These are phyloP conservation scores for Penicillium riverlandense DNA, from an alignment of 495 filamentous ascomycete species.

Conservation along the genomic window DNA sequence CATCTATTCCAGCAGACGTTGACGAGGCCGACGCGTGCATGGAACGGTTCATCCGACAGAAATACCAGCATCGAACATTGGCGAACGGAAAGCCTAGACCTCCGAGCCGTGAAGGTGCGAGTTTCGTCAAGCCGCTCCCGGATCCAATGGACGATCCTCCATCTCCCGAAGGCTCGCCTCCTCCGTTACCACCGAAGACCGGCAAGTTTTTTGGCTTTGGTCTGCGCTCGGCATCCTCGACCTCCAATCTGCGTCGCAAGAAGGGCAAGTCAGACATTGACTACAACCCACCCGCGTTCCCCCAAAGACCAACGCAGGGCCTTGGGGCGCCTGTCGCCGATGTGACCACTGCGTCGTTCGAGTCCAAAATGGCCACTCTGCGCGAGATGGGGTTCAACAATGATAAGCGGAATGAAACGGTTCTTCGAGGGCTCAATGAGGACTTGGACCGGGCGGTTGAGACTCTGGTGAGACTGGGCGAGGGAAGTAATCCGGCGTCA, in stretches of 20 bases:
- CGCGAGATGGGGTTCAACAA: conserved; percentile 91
- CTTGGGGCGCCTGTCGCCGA: conserved; percentile 61
- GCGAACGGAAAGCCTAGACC: conserved; percentile 46
- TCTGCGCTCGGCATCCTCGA: conserved; percentile 64
- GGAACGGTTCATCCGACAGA: conserved; percentile 89
- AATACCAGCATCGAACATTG: conserved; percentile 68
- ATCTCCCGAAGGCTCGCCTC: conserved; percentile 50
- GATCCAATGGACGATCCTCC: conserved; percentile 1
- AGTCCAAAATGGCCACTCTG: conserved; percentile 66
- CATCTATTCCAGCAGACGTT: conserved; percentile 75
- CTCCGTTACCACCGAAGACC: conserved; percentile 80
- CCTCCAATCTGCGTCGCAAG: conserved; percentile 42
- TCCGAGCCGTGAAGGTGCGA: conserved; percentile 34
- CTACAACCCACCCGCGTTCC: neutral
- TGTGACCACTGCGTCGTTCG: conserved; percentile 50
- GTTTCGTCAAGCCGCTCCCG: conserved; percentile 18
- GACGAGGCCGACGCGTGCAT: conserved; percentile 89
- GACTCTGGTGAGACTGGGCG: conserved; percentile 71
- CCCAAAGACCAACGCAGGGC: conserved; percentile 51
- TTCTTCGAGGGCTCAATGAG: conserved; percentile 72
- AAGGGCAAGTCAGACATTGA: too few relatives aligned
- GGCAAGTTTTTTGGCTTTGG: conserved; percentile 68
- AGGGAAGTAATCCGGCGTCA: conserved; percentile 43
- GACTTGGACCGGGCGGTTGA: conserved; percentile 82
- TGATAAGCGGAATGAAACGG: conserved; percentile 68